Base-by-base conservation (phyloP, 2,329 filamentous ascomycete species). In the Colletotrichum tanaceti region DNA sequence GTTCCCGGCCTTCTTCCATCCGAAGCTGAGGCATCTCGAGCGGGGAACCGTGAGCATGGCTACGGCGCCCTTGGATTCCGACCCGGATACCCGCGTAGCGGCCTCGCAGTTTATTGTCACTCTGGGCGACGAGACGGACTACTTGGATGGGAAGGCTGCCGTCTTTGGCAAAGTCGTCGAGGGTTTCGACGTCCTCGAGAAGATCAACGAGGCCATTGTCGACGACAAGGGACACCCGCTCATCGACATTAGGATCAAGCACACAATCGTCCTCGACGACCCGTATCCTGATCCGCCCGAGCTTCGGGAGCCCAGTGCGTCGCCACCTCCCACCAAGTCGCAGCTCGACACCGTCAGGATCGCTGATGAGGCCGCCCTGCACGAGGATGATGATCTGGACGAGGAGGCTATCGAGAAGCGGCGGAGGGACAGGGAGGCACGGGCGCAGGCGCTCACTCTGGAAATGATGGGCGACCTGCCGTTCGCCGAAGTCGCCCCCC, bases 391-490 rank as follows among this genome's bases (percentile, higher is more conserved):
- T 64, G 83, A 83, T 35, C 77, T 85, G 4, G 93, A 97, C 72
- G 92, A 94, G 72, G 93, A 94, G 73, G 93, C 91, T 24, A 84
- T 87, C 5, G 95, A 98, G 78, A 92, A 90, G 79, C 82, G 91
- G 57, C 90, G 95, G 59, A 89, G 94, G 70, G 94, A 98, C 77
- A 88, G 93, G 35, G 96, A 99, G 79, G 96, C 96, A 6, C 89
- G 94, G 70, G 95, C 95, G 0, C 96, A 98, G 79, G 96, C 96
- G 0, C 83, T 99, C 75, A 98, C 95, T 1, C 86, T 99, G 55
- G 96, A 99, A 82, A 97, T 99, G 90, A 96, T 99, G 80, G 96
- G 96, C 50, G 96, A 99, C 78, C 83, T 99, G 67, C 96, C 96
- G 5, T 99, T 98, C 79, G 96, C 96, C 68, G 96, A 99, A 80